phyloP scores from a whole-genome alignment of 2,329 filamentous ascomycete species.

The Aspergillus spinulosporus region DNA sequence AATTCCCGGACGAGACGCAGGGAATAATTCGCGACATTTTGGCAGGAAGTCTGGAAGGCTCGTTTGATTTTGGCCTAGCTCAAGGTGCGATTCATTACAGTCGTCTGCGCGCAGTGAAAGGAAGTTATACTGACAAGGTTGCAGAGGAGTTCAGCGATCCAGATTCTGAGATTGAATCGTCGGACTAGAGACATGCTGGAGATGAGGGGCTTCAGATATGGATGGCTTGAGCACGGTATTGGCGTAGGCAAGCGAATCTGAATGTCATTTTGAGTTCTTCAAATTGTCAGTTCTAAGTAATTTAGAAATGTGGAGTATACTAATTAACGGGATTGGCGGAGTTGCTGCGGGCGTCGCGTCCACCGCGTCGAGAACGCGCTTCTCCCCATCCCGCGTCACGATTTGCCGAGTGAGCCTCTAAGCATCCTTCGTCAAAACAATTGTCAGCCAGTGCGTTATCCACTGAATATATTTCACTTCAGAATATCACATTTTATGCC shows the following conservation, averaged over 20 bases:
- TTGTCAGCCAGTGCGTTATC: conserved; percentile 8
- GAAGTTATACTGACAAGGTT: conserved; percentile 11
- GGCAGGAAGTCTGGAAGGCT: conserved; percentile 22
- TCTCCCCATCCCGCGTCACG: conserved; percentile 17
- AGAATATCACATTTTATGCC: background rate
- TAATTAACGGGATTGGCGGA: conserved; percentile 27
- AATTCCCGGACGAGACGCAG: conserved; percentile 30
- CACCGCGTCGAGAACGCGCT: conserved; percentile 26
- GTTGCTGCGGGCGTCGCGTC: conserved; percentile 19
- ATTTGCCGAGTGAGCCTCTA: background rate
- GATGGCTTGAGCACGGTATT: background rate
- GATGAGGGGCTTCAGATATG: too few species aligned
- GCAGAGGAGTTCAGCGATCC: conserved; percentile 28
- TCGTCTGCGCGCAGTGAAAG: background rate
- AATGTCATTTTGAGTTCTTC: background rate
- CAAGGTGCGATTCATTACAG: conserved; percentile 17
- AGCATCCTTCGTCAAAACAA: conserved; percentile 19
- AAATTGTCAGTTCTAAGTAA: background rate
- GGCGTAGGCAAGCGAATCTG: background rate
- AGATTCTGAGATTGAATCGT: conserved; percentile 21
- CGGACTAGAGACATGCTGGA: conserved; percentile 7
- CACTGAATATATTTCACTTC: conserved; percentile 5
- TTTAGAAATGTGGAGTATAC: conserved; percentile 12
- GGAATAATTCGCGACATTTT: conserved; percentile 30
- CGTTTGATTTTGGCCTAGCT: conserved; percentile 28